A percentile compares a stretch with the other conserved stretches of the same genome.
These are phyloP conservation scores for Colletotrichum sp. DNA, from an alignment of 2,329 filamentous ascomycete genomes.

Conservation along the genomic window DNA sequence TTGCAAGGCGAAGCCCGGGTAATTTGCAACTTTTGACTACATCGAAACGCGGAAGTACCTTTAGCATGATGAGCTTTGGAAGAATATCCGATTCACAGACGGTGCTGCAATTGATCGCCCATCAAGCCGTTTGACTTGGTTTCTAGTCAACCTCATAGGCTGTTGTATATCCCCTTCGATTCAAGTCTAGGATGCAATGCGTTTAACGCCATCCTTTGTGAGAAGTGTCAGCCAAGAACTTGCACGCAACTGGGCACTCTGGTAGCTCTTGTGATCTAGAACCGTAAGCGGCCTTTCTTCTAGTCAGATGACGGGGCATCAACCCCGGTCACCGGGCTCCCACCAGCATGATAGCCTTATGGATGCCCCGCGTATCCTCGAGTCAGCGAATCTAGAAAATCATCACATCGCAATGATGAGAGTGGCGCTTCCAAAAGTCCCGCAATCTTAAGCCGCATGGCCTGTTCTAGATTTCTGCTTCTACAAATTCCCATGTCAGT, in stretches of 20 bases:
- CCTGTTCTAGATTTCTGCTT: background rate
- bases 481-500: background rate
- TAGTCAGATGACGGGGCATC: background rate
- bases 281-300: background rate
- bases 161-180: background rate
- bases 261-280: background rate
- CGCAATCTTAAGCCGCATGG: background rate
- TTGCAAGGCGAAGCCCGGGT: background rate
- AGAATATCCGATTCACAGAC: background rate
- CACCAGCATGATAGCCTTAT: background rate
- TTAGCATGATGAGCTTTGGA: background rate
- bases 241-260: accelerated
- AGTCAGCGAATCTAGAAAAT: background rate
- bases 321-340: background rate
- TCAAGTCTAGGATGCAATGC: background rate
- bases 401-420: background rate
- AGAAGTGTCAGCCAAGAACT: background rate
- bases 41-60: accelerated
- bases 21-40: background rate
- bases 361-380: background rate
- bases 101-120: background rate
- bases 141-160: background rate
- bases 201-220: accelerated
- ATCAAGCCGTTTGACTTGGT: background rate
- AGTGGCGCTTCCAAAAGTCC: background rate